A percentile compares a stretch with the other conserved stretches of the same genome.
These are phyloP conservation scores for Trapa bicornis DNA, from an alignment of 345 rosid genomes.

Conservation along the genomic window DNA sequence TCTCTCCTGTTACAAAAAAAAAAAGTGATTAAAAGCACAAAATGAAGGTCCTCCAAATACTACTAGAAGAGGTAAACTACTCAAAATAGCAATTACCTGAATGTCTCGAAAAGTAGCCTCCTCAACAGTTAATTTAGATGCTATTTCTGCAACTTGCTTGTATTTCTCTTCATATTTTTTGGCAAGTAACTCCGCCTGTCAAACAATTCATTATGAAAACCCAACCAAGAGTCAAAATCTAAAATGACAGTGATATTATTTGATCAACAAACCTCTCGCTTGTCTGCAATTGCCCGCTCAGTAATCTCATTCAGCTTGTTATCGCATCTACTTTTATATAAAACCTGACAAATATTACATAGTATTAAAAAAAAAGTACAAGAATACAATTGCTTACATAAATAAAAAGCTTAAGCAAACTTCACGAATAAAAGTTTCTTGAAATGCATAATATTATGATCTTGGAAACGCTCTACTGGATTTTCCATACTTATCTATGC, in stretches of 20 bases:
- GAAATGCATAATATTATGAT: neutral
- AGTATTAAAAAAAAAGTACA: conserved; percentile 8
- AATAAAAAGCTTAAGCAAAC: neutral
- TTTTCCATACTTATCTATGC: neutral
- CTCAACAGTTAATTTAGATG: conserved; percentile 86
- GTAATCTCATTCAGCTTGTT: conserved; percentile 87
- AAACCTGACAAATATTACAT: conserved; percentile 34
- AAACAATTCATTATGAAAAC: conserved; percentile 14
- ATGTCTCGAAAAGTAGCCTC: conserved; percentile 88
- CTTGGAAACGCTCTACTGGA: neutral
- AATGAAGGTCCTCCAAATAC: neutral
- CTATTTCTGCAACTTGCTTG: conserved; percentile 90
- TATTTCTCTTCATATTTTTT: conserved; percentile 97
- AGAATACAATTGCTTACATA: neutral
- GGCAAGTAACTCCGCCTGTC: conserved; percentile 73
- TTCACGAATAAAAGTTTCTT: neutral
- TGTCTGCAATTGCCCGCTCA: conserved; percentile 86
- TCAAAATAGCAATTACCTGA: conserved; percentile 38
- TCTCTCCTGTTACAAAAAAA: conserved; percentile 42
- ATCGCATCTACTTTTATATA: conserved; percentile 93
- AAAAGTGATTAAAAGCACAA: neutral
- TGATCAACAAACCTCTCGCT: conserved; percentile 59
- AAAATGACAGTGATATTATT: conserved; percentile 6
- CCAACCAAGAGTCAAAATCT: conserved; percentile 10
- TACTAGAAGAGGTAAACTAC: neutral